Evolutionary conservation across 768 basidiomycete genomes (phyloP).

Genomic region (Russula dissimulans): DNA sequence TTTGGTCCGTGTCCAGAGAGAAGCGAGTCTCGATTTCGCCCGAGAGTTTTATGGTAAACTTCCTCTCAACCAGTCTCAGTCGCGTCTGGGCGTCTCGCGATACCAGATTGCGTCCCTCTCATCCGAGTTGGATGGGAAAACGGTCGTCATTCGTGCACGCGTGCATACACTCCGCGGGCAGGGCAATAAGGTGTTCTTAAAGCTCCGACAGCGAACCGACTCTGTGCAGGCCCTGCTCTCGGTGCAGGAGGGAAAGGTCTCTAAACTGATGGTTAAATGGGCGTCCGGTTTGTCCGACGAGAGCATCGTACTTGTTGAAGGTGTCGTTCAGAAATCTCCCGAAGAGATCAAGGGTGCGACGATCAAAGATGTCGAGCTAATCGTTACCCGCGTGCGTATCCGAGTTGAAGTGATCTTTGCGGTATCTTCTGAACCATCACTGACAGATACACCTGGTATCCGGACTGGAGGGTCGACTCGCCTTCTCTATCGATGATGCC

Average conservation of each 20-base stretch:
- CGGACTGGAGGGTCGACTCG: constrained; percentile 67
- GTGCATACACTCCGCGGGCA: constrained; percentile 88
- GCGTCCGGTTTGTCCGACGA: constrained; percentile 68
- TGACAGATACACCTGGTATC: constrained; percentile 71
- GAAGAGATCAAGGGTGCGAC: constrained; percentile 89
- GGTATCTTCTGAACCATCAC: neutral
- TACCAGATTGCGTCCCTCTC: constrained; percentile 58
- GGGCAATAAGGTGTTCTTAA: constrained; percentile 89
- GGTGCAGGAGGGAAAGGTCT: constrained; percentile 65
- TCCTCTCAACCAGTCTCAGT: constrained; percentile 87
- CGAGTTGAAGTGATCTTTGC: neutral
- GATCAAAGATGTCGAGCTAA: constrained; percentile 80
- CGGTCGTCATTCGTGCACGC: constrained; percentile 78
- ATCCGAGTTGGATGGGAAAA: constrained; percentile 54
- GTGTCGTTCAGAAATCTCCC: constrained; percentile 64
- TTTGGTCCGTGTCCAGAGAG: neutral
- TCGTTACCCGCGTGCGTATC: constrained; percentile 60
- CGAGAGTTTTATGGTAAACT: constrained; percentile 75
- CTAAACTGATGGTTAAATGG: constrained; percentile 98
- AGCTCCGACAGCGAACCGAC: constrained; percentile 78
- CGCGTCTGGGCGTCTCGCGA: constrained; percentile 52
- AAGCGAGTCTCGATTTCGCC: constrained; percentile 55
- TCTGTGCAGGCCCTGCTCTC: constrained; percentile 80
- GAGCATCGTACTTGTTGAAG: constrained; percentile 88
- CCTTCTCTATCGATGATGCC: constrained; percentile 92